Base-by-base conservation (phyloP, 2,329 filamentous ascomycete genomes). In the Pseudogymnoascus sp. region DNA sequence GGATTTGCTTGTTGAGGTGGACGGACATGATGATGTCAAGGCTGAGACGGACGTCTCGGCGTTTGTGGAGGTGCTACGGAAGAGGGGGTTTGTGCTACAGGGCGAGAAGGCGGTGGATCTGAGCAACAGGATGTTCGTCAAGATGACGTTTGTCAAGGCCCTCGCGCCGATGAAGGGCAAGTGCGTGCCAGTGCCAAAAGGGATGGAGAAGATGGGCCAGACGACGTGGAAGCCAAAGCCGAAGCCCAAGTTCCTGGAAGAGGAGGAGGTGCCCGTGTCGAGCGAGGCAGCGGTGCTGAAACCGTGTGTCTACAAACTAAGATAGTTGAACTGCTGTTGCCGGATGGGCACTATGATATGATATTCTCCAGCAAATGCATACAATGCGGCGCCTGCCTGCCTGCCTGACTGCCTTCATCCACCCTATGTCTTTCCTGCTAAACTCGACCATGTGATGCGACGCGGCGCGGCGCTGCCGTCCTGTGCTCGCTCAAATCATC, bases 91-190 rank as follows among this genome's bases (percentile, higher is more conserved):
- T 70, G 79, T 92, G n/a, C 80, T 97, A 30, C 88, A 88, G 68
- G 84, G 84, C 7, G 83, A 82, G 67, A 81, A 78, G 65, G 84
- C 87, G 0, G 81, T 96, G 8, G 92, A 99, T 76, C 77, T 95
- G 70, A 84, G 82, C 61, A 99, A 99, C 77, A 95, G 89, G 77
- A 99, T 99, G 94, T 99, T 99, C 78, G 93, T 97, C 67, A 90
- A 88, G 77, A 93, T 99, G 91, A 86, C 88, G 68, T 99, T 99
- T 74, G 79, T 92, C 69, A 99, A 97, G 78, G 85, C 82, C n/a
- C 85, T 85, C 18, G 78, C 85, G 47, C 88, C 92, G 0, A 81
- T 81, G 2, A 87, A 86, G 72, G 92, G 92, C 22, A 95, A 96
- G 77, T 85, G 88, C 65, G 84, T 79, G 12, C 79, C 76, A 60